Percentiles rank a stretch among this genome's conserved stretches.
These are phyloP conservation scores for Tillandsia leiboldiana DNA, from an alignment of 176 grass and related monocot genomes.

Conservation along the genomic window DNA sequence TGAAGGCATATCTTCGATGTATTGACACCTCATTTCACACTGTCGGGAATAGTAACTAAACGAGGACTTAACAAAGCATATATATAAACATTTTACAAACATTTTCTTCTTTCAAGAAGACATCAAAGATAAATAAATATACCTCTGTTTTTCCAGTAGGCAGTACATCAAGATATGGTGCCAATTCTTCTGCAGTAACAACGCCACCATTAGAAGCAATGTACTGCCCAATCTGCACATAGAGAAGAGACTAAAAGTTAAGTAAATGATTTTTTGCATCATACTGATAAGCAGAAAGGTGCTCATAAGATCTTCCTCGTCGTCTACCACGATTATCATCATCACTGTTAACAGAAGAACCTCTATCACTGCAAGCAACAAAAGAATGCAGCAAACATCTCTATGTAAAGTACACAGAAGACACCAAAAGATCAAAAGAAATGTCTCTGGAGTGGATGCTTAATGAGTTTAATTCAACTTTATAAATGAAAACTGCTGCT, in stretches of 20 bases:
- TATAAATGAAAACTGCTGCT: not conserved
- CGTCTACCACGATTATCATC: conserved; percentile 66
- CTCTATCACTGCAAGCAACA: conserved; percentile 22
- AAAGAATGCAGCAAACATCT: conserved; percentile 13
- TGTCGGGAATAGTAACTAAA: too few relatives aligned
- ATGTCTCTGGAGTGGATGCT: not conserved
- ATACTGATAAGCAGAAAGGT: not conserved
- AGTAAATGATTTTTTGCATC: conserved; percentile 3
- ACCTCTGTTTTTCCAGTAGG: conserved; percentile 64
- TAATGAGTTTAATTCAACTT: not conserved
- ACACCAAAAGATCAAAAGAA: not conserved
- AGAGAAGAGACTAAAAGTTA: conserved; percentile 21
- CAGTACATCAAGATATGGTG: conserved; percentile 83
- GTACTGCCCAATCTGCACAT: conserved; percentile 79
- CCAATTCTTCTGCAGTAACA: conserved; percentile 86
- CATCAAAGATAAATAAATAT: conserved; percentile 21
- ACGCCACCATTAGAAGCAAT: conserved; percentile 96
- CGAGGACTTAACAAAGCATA: too few relatives aligned
- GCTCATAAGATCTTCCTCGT: conserved; percentile 32
- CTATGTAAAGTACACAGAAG: not conserved
- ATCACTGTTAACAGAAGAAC: conserved; percentile 51
- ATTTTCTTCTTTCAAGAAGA: conserved; percentile 18
- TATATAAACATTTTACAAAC: too few relatives aligned
- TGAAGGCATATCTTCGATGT: too few relatives aligned
- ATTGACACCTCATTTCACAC: too few relatives aligned